phyloP scores from a whole-genome alignment of 768 basidiomycete genomes.

The Trametes meyenii region DNA sequence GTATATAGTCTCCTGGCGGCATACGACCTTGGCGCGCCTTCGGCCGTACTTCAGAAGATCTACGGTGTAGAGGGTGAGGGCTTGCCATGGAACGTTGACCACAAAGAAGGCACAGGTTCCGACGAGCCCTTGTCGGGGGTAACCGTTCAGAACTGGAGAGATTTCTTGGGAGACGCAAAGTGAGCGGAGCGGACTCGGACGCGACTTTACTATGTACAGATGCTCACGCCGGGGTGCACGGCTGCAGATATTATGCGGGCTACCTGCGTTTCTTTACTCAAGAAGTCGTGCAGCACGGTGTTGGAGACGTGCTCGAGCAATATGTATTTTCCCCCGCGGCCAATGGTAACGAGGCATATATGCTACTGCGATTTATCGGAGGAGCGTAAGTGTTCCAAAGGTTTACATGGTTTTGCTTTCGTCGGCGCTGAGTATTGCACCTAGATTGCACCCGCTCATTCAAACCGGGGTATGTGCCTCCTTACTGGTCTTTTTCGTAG shows the following conservation, averaged over 20 bases:
- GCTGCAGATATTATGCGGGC: slow-evolving; percentile 34
- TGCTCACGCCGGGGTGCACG: background rate
- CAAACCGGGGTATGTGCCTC: slow-evolving; percentile 51
- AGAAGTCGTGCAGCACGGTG: slow-evolving; percentile 43
- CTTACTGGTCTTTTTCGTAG: background rate
- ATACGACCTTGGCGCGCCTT: slow-evolving; percentile 57
- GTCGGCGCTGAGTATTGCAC: background rate
- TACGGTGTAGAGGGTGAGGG: slow-evolving; percentile 44
- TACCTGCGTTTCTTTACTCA: slow-evolving; percentile 40
- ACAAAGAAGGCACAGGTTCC: slow-evolving; percentile 39
- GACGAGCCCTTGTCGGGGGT: slow-evolving; percentile 34
- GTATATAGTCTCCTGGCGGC: slow-evolving; percentile 53
- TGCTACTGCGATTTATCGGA: slow-evolving; percentile 39
- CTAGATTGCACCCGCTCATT: slow-evolving; percentile 58
- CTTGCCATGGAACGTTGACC: slow-evolving; percentile 42
- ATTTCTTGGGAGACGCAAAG: slow-evolving; percentile 53
- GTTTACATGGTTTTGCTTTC: background rate
- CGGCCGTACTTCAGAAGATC: slow-evolving; percentile 49
- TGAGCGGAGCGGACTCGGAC: slow-evolving; percentile 36
- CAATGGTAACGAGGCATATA: slow-evolving; percentile 36
- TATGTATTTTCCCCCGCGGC: slow-evolving; percentile 47
- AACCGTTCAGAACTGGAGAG: slow-evolving; percentile 49
- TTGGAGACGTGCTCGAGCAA: slow-evolving; percentile 45
- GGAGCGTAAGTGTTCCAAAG: slow-evolving; percentile 36
- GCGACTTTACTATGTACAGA: background rate